Conservation (phyloP, 2,329 filamentous ascomycete species). For the Cladophialophora carrionii region DNA sequence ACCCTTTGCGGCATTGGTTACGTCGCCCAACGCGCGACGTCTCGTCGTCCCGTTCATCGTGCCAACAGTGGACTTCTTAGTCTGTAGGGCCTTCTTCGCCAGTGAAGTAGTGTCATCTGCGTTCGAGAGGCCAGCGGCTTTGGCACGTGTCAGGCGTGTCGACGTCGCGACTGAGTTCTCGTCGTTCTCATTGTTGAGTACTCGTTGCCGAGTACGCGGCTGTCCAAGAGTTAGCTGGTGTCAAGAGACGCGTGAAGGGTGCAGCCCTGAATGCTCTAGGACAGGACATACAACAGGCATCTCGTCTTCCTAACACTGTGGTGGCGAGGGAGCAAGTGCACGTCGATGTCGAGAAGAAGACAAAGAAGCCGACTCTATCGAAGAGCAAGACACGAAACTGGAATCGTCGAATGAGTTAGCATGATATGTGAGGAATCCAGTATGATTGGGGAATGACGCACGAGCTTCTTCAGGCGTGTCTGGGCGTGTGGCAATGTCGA, state of each 20-base stretch:
- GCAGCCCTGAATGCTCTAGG: background rate
- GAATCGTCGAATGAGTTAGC: slow-evolving; percentile 22
- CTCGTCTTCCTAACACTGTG: slow-evolving; percentile 28
- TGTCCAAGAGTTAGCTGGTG: slow-evolving; percentile 52
- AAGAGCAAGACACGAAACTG: slow-evolving; percentile 16
- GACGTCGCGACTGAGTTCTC: slow-evolving; percentile 72
- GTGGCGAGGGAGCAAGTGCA: slow-evolving; percentile 18
- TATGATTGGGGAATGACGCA: slow-evolving; percentile 38
- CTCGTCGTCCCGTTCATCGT: slow-evolving; percentile 58
- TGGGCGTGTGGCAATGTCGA: slow-evolving; percentile 18
- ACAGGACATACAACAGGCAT: slow-evolving; percentile 39
- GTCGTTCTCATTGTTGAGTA: slow-evolving; percentile 88
- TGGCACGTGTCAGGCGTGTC: slow-evolving; percentile 88
- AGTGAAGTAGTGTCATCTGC: slow-evolving; percentile 62
- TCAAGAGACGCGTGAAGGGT: slow-evolving; percentile 26
- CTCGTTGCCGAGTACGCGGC: slow-evolving; percentile 74
- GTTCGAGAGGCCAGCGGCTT: slow-evolving; percentile 70
- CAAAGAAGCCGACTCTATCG: slow-evolving; percentile 12
- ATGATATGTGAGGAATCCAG: slow-evolving; percentile 30
- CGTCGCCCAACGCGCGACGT: slow-evolving; percentile 85
- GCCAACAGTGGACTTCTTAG: slow-evolving; percentile 66
- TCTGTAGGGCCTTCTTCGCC: slow-evolving; percentile 66
- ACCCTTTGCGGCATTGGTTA: slow-evolving; percentile 86
- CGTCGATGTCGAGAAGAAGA: slow-evolving; percentile 14
- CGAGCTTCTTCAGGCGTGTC: slow-evolving; percentile 35